Evolutionary conservation across 768 basidiomycete species (phyloP).

Genomic region (Leccinum obscurum): DNA sequence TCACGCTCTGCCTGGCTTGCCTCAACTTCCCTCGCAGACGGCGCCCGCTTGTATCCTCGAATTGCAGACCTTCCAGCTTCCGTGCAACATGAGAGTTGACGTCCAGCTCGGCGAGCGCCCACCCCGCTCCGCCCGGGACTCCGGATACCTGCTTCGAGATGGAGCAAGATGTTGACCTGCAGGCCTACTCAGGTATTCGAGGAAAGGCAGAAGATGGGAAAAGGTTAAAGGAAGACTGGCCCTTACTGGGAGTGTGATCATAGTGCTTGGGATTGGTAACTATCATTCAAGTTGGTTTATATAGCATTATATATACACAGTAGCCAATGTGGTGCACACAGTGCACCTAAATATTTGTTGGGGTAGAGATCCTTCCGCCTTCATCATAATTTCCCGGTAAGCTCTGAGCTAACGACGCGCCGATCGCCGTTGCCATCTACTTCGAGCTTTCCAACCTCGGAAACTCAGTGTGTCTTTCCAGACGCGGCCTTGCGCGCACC

Average conservation of each 20-base stretch:
- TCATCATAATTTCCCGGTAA: neutral
- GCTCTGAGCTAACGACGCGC: neutral
- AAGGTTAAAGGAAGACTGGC: neutral
- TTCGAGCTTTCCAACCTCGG: neutral
- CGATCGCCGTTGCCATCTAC: neutral
- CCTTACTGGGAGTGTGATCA: neutral
- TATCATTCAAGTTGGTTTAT: neutral
- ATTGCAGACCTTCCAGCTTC: neutral
- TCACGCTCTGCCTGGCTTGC: neutral
- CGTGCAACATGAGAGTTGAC: neutral
- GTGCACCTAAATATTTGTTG: neutral
- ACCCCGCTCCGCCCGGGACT: neutral
- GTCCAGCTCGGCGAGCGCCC: neutral
- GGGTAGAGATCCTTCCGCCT: neutral
- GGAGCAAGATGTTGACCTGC: neutral
- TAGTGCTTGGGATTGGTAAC: neutral
- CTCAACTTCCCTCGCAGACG: too few relatives aligned
- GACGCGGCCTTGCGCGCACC: constrained; percentile 28
- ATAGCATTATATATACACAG: neutral
- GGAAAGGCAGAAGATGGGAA: neutral
- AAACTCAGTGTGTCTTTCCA: constrained; percentile 31
- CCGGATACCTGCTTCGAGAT: neutral
- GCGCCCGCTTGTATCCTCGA: neutral
- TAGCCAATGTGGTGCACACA: neutral
- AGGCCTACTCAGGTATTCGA: neutral